Evolutionary conservation across 768 basidiomycete genomes (phyloP), one percentile per base, ranked within the genome.

Genomic region (Clitopilus passeckerianus): DNA sequence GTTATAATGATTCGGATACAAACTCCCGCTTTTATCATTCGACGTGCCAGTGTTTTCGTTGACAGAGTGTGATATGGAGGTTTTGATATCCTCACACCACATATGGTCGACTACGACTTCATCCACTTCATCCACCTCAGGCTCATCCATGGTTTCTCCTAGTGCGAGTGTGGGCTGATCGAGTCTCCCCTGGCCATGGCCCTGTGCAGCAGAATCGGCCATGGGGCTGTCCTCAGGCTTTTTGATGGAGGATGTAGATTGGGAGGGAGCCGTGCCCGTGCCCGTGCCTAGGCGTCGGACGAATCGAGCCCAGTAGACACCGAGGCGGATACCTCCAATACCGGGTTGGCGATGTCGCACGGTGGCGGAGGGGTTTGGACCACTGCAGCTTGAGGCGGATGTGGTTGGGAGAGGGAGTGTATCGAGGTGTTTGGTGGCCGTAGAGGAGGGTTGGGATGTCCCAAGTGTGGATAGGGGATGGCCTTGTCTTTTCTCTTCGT

Each of bases 101-200:
- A 77, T 75, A 56, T 81, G 75, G 63, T 86, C 84, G n/a, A 86
- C 84, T 52, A 86, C 77, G 46, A 86, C 77, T 72, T 84, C 82
- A 65, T 86, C 80, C 5, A 85, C 77, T 35, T 71, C 73, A 34
- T 76, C 77, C 5, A 85, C 77, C 34, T 71, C 73, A 34, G 75
- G 76, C 5, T 30, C 4, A 30, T 30, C 27, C 3, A 9, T 41
- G 37, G 37, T 9, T n/a, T 41, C 37, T n/a, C 5, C 5, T 3
- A 5, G 37, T 41, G 37, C 37, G 27, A 30, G n/a, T n/a, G n/a
- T n/a, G n/a, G n/a, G n/a, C n/a, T 35, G 15, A 7, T 15, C 34
- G 34, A 35, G 34, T 7, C 15, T 35, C 15, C 15, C 34, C 34
- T 35, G 34, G 34, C n/a, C n/a, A n/a, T n/a, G n/a, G n/a, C n/a